Base-by-base conservation (phyloP, 768 basidiomycete species). In the Aureoboletus auriporus region DNA sequence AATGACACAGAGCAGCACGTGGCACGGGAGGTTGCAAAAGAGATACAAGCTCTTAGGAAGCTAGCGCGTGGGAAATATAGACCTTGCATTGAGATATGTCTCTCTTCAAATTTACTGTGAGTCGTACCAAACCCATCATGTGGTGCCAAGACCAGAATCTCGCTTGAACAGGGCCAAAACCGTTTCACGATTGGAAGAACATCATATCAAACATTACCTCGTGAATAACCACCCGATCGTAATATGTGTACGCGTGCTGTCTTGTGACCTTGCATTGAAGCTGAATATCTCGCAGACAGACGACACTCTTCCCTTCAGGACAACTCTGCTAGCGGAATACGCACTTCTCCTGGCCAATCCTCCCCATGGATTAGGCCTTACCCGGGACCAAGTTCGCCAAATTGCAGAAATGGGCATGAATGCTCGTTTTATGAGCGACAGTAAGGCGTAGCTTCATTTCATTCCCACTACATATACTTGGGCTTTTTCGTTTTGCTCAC, bases 281-380 rank as follows among this genome's bases (percentile, higher is more conserved):
- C 44, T 58, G 12, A 47, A 20, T 12, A 30, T 34, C n/a, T 17
- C 35, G 39, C 54, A 91, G 89, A 92, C 89, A 29, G 90, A 92
- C 60, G 90, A 93, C 61, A 80, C 75, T 5, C 79, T 93, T 14
- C 82, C 83, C 0, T 92, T 92, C 68, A 78, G 79, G 23, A 91
- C 82, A 8, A 82, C 84, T 4, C 71, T 92, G 2, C 59, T 83
- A 0, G 87, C 73, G 4, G 90, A 93, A 63, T 93, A 93, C 53
- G 88, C 89, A 0, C 69, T 92, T 6, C 76, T 93, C 31, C 70
- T 92, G 45, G 90, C 90, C 0, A 62, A 69, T 20, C 71, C 79
- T n/a, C 89, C 89, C 0, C 58, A 80, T 28, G 90, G 90, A 3
- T 72, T 93, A 3, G 89, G 86, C 1, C 66, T 92, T 39, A 68